These are phyloP conservation scores for Penicillium arizonense DNA, from an alignment of 495 filamentous ascomycete species.

Conservation along the genomic window DNA sequence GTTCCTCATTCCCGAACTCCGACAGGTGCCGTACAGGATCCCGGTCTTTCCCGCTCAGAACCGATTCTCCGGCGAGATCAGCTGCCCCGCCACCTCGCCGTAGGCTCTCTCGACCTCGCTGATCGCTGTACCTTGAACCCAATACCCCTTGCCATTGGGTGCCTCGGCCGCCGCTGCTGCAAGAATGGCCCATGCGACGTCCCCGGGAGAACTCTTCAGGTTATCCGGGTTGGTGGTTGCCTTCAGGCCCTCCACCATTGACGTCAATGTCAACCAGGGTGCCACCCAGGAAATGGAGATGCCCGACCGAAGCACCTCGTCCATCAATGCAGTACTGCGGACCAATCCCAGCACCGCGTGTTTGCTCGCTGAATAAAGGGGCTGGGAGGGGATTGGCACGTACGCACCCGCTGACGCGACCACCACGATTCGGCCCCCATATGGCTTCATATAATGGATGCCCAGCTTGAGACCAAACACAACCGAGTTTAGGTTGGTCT, in stretches of 20 bases:
- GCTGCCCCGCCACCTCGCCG: constrained; percentile 10
- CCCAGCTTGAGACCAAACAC: constrained; percentile 21
- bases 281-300: constrained; percentile 21
- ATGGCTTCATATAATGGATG: constrained; percentile 17
- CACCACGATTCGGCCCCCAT: constrained; percentile 17
- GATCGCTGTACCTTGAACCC: constrained; percentile 17
- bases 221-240: constrained; percentile 4
- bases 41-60: constrained; percentile 6
- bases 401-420: constrained; percentile 21
- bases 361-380: constrained; percentile 20
- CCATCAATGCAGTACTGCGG: constrained; percentile 15
- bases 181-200: constrained; percentile 20
- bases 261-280: constrained; percentile 20
- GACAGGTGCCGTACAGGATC: background rate
- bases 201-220: constrained; percentile 14
- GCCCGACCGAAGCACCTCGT: constrained; percentile 11
- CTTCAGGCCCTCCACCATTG: constrained; percentile 19
- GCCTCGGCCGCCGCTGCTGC: constrained; percentile 7
- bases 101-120: constrained; percentile 24
- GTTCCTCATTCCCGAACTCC: too few species aligned
- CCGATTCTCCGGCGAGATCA: constrained; percentile 21
- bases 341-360: constrained; percentile 20
- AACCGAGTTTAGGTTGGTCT: constrained; percentile 19
- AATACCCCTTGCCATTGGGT: constrained; percentile 24
- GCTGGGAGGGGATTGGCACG: constrained; percentile 19